Evolutionary conservation across 2,329 filamentous ascomycete genomes (phyloP), one percentile per base, ranked within the genome.

Genomic region (Colletotrichum shisoi): DNA sequence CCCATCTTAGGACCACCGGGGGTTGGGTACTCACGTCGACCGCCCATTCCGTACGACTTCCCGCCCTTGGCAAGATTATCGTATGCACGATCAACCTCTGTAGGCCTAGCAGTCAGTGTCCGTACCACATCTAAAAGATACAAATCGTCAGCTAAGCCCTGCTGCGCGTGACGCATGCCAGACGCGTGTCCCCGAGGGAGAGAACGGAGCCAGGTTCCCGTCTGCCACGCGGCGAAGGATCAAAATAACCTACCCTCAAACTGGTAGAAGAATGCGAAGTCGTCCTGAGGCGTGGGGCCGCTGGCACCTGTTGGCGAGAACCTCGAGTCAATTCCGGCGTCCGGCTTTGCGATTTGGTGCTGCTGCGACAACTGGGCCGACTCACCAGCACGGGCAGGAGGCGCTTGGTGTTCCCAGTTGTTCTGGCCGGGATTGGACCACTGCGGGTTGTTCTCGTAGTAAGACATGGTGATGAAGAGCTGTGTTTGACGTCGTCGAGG

Each of bases 1-100:
- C 69, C 69, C 71, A 70, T 68, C 71, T 72, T 68, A 70, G 82
- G 81, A 40, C 65, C 65, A 71, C 81, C 83, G 77, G 85, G 84
- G 80, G 87, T 83, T 78, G 87, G 87, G 86, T 85, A 96, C 81
- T 97, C 92, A 85, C 94, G 91, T 79, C 95, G 92, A 74, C 83
- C 86, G 75, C 84, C 84, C 75, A 82, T 81, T 75, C 85, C 88
- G 80, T 94, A 95, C 81, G 94, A 89, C 84, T 98, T 98, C 75
- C 94, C 94, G 78, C 94, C 97, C 86, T 98, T 98, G 75, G 94
- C 87, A 69, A 99, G 87, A 79, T 98, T 98, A 76, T 98, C 95
- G 75, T 94, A 89, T 72, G 94, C 94, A 77, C 94, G 91, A 72
- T 98, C 95, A 74, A 99, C 93, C 87, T 99, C 95, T 97, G 76